Percentiles rank a stretch among this genome's conserved stretches.
phyloP scores from a whole-genome alignment of 2,329 filamentous ascomycete species.

The Fusarium circinatum region DNA sequence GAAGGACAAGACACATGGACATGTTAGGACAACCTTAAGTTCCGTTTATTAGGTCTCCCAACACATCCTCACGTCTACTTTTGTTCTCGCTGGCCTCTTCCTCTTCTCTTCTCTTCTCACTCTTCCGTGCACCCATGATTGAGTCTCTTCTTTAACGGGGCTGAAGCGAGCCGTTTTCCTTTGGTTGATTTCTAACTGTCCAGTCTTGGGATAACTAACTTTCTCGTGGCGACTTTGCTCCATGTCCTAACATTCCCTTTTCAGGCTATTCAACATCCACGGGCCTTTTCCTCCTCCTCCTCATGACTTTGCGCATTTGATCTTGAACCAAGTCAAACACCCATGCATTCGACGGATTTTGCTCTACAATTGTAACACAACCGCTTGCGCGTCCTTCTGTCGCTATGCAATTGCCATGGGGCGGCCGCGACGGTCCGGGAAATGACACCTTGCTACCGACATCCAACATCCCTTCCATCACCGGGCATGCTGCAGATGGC shows the following conservation, averaged over 20 bases:
- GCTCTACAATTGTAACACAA: slow-evolving; percentile 30
- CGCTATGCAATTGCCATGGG: slow-evolving; percentile 54
- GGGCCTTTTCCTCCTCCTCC: slow-evolving; percentile 21
- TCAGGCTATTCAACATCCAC: slow-evolving; percentile 2
- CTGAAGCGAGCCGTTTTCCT: slow-evolving; percentile 25
- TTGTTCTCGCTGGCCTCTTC: slow-evolving; percentile 30
- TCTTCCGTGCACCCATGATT: slow-evolving; percentile 26
- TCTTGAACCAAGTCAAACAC: slow-evolving; percentile 22
- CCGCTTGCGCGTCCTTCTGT: slow-evolving; percentile 28
- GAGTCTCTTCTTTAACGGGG: neutral
- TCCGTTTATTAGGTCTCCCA: slow-evolving; percentile 15
- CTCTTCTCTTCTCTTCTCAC: slow-evolving; percentile 25
- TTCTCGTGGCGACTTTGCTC: slow-evolving; percentile 23
- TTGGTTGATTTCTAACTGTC: slow-evolving; percentile 18
- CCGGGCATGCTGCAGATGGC: slow-evolving; percentile 42
- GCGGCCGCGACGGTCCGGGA: slow-evolving; percentile 47
- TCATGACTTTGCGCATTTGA: slow-evolving; percentile 40
- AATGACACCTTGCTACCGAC: slow-evolving; percentile 50
- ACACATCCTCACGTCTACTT: slow-evolving; percentile 23
- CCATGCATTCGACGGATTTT: slow-evolving; percentile 37
- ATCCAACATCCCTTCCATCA: slow-evolving; percentile 49
- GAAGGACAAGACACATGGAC: slow-evolving; percentile 43
- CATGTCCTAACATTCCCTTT: slow-evolving; percentile 30
- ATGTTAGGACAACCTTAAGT: slow-evolving; percentile 28
- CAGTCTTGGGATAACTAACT: slow-evolving; percentile 5